Evolutionary conservation across 78 protist genomes (phyloP).

Genomic region (Protostelium mycophagum): DNA sequence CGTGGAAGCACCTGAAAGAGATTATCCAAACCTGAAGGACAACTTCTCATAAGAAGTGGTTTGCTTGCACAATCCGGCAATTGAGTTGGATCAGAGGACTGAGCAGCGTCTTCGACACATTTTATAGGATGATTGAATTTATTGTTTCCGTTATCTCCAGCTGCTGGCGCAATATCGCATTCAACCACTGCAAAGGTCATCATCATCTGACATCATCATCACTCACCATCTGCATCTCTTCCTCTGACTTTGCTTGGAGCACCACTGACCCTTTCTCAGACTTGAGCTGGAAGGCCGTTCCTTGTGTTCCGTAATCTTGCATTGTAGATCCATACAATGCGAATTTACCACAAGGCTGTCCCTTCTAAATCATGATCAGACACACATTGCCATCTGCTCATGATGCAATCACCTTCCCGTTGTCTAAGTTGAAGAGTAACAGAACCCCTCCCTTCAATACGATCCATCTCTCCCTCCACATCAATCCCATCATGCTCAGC

Average conservation of each 20-base stretch:
- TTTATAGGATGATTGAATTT: background rate
- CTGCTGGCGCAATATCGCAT: background rate
- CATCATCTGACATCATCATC: background rate
- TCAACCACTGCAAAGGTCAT: slow-evolving; percentile 1
- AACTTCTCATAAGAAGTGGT: too few relatives aligned
- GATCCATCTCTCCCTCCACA: background rate
- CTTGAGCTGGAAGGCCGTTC: background rate
- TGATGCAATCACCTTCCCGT: background rate
- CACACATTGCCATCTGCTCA: background rate
- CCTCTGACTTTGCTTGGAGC: background rate
- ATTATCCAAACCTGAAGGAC: too few relatives aligned
- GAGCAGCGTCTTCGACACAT: too few relatives aligned
- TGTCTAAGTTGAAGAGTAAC: background rate
- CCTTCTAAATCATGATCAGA: background rate
- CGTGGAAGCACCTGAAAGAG: too few relatives aligned
- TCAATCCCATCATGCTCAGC: background rate
- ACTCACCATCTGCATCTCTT: background rate
- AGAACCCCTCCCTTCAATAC: background rate
- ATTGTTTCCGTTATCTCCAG: background rate
- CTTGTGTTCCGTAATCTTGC: background rate
- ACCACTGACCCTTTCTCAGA: background rate
- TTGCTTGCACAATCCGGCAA: too few relatives aligned
- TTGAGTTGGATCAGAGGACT: too few relatives aligned
- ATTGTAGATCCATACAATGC: background rate
- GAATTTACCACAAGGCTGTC: background rate